These are phyloP conservation scores for Mycena pura DNA, from an alignment of 768 basidiomycete species.

Conservation along the genomic window DNA sequence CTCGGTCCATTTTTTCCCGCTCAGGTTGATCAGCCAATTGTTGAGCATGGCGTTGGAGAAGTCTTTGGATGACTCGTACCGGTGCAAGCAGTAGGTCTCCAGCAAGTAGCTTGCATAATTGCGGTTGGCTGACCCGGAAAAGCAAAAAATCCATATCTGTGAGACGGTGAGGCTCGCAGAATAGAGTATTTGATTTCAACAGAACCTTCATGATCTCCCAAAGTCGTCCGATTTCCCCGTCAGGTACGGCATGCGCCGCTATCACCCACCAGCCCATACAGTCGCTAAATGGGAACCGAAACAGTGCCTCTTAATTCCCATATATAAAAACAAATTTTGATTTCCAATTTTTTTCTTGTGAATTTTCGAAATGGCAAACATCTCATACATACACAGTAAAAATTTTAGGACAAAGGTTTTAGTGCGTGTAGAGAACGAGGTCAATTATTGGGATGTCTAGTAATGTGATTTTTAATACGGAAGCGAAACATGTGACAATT, in stretches of 20 bases:
- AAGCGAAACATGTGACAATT: no score
- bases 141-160: constrained; percentile 9
- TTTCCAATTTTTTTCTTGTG: no score
- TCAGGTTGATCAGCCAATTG: constrained; percentile 28
- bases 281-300: no score
- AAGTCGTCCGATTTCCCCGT: constrained; percentile 3
- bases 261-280: constrained; percentile 16
- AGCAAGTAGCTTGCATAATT: constrained; percentile 14
- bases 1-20: constrained; percentile 8
- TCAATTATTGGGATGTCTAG: no score
- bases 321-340: no score
- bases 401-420: no score
- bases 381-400: no score
- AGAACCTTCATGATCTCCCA: constrained; percentile 17
- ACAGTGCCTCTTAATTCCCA: no score
- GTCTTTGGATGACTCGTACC: constrained; percentile 16
- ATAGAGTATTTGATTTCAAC: background rate
- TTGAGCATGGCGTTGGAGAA: constrained; percentile 22
- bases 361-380: no score
- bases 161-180: background rate
- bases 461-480: no score
- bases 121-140: constrained; percentile 8
- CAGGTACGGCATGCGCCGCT: constrained; percentile 9
- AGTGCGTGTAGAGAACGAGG: no score
- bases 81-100: constrained; percentile 19